phyloP scores from a whole-genome alignment of 1,284 basidiomycete species.

The Ganoderma meredithae region DNA sequence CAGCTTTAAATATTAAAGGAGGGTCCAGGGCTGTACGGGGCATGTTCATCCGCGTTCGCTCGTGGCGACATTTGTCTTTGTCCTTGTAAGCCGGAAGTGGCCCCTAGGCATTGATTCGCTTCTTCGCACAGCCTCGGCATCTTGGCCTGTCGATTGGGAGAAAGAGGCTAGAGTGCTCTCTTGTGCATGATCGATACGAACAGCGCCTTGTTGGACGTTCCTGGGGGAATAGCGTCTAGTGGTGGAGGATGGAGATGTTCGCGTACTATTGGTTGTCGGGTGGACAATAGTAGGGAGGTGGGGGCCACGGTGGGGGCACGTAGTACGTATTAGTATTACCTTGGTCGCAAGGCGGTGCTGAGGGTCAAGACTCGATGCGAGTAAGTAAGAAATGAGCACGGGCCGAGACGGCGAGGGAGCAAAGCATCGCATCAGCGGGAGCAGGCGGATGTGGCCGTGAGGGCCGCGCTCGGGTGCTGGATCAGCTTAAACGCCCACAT shows the following conservation, averaged over 20 bases:
- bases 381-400: no score
- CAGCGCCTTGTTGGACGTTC: background rate
- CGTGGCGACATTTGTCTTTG: conserved; percentile 14
- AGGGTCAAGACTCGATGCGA: background rate
- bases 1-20: background rate
- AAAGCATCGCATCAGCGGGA: no score
- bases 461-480: background rate
- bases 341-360: background rate
- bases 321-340: background rate
- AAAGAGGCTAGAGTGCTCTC: conserved; percentile 4
- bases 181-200: background rate
- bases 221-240: background rate
- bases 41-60: background rate
- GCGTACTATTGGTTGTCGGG: background rate
- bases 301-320: background rate
- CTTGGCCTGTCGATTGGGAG: conserved; percentile 14
- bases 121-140: conserved; percentile 19
- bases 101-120: conserved; percentile 8
- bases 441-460: background rate
- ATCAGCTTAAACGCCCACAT: no score
- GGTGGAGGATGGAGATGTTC: background rate
- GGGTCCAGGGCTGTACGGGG: background rate
- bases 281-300: background rate
- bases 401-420: no score
- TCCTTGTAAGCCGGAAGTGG: conserved; percentile 25